These are phyloP conservation scores for Leishmania amazonensis DNA, from an alignment of 208 protist genomes.

Conservation along the genomic window DNA sequence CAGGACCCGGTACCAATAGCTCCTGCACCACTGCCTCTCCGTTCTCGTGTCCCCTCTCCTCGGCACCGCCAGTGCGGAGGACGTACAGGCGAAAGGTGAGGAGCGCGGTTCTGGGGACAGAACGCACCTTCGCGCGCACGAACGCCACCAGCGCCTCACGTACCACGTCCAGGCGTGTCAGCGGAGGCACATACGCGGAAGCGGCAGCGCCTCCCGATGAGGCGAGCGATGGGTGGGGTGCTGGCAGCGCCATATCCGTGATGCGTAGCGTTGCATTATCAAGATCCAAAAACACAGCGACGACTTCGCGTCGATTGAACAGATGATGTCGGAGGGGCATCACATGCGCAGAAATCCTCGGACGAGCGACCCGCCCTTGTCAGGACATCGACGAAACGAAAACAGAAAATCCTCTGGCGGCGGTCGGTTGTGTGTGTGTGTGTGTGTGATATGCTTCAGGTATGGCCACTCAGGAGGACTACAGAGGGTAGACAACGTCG, in stretches of 20 bases:
- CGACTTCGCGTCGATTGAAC: slow-evolving; percentile 43
- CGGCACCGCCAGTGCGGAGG: slow-evolving; percentile 15
- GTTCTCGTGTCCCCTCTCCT: slow-evolving; percentile 8
- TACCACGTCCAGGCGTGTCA: slow-evolving; percentile 42
- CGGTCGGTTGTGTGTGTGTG: neutral
- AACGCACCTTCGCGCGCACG: slow-evolving; percentile 38
- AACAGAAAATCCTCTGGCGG: slow-evolving; percentile 11
- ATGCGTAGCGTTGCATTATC: slow-evolving; percentile 24
- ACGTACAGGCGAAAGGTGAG: slow-evolving; percentile 48
- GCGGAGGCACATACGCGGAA: slow-evolving; percentile 18
- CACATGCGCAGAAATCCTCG: neutral
- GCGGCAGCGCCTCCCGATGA: neutral
- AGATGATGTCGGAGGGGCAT: slow-evolving; percentile 13
- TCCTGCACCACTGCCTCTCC: slow-evolving; percentile 12
- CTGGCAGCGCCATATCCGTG: slow-evolving; percentile 44
- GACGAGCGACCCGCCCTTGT: neutral
- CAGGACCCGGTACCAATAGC: slow-evolving; percentile 24
- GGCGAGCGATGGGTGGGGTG: neutral
- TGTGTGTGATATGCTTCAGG: no score
- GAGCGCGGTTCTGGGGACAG: slow-evolving; percentile 18
- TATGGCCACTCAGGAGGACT: neutral
- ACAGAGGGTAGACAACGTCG: neutral
- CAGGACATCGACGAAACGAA: neutral
- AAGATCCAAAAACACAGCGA: slow-evolving; percentile 57
- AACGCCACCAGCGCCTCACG: slow-evolving; percentile 45